phyloP scores from a whole-genome alignment of 2,329 filamentous ascomycete species.

The Cladosporium sp. region DNA sequence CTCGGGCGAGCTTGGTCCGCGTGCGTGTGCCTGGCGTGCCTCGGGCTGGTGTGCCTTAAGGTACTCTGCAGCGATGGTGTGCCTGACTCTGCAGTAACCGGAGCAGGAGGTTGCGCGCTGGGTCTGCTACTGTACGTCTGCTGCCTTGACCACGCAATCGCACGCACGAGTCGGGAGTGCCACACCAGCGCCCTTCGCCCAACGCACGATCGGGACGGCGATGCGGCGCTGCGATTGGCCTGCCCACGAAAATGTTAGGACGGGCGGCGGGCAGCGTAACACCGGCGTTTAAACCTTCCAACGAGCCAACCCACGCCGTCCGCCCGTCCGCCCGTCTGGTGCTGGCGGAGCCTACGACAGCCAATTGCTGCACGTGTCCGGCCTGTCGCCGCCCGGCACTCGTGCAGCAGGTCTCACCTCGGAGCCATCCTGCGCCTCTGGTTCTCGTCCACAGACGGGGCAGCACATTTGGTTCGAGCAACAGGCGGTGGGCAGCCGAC shows the following conservation, averaged over 20 bases:
- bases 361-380: not conserved
- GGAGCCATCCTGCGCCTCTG: no score
- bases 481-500: no score
- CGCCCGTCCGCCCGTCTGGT: not conserved
- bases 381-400: not conserved
- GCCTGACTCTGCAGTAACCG: no score
- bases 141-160: no score
- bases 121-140: no score
- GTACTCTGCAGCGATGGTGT: no score
- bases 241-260: not conserved
- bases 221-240: not conserved
- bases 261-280: not conserved
- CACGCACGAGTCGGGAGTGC: no score
- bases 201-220: not conserved
- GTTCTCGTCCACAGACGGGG: no score
- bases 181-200: not conserved
- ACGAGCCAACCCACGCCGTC: not conserved
- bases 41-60: no score
- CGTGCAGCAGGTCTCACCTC: no score
- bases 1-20: not conserved
- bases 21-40: not conserved
- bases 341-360: not conserved
- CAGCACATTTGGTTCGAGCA: no score
- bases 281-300: slow-evolving; percentile 1
- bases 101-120: no score